Base-by-base conservation (phyloP, 139 green algal genomes). In the Coelastrella sp. region DNA sequence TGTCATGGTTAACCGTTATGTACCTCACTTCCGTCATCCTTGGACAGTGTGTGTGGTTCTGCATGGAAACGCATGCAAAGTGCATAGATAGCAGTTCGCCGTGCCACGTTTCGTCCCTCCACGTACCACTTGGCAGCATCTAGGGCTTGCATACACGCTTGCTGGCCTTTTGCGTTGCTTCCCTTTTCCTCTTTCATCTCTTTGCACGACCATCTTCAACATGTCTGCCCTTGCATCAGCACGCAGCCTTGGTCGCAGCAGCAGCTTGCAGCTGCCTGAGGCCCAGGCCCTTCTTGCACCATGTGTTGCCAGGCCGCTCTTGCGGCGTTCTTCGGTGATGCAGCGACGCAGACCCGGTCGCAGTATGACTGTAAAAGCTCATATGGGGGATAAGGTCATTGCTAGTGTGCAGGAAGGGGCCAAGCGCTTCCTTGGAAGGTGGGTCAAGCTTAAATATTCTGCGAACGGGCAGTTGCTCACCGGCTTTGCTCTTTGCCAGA, bases 171-270 rank as follows among this genome's bases (percentile, higher is more conserved):
- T 22, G 16, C 14, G 68, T 23, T 76, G 68, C 4, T 23, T 23
- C 2, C 17, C 68, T 17, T 6, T 76, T 76, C 17, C 8, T 23
- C 17, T 17, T n/a, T 23, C 76, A 20, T 7, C 6, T 8, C 76
- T 60, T 59, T 10, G 7, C 76, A 82, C 61, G 11, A 71, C 61
- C 32, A 10, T 6, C 17, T 20, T 82, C n/a, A 8, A 17, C 11
- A 68, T 84, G 78, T 84, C 78, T 84, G 78, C 78, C 0, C 47
- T 65, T 66, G 56, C 10, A 71, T 66, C 78, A 65, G 78, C 78
- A 57, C 54, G 47, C 16, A 82, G 76, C 76, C 76, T 82, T 20
- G 54, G 47, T 20, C 76, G 76, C 76, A 82, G 76, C 76, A 60
- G 23, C 76, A 82, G 76, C 76, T 22, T 82, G 3, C 76, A 59